These are phyloP conservation scores for Coleophoma cylindrospora DNA, from an alignment of 2,329 filamentous ascomycete genomes.

Conservation along the genomic window DNA sequence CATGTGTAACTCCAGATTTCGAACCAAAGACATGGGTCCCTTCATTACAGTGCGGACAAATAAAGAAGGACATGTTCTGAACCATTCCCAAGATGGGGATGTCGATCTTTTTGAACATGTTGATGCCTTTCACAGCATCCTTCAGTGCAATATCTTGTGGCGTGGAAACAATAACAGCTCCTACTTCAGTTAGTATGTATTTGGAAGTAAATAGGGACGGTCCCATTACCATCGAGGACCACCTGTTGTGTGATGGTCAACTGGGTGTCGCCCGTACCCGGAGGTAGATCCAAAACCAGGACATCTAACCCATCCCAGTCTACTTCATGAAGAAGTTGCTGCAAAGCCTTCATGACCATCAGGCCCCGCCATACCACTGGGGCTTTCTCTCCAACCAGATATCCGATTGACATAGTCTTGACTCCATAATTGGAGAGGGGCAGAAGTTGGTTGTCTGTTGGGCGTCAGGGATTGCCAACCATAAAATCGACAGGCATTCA, in stretches of 20 bases:
- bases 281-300: constrained; percentile 84
- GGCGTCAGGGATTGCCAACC: constrained; percentile 16
- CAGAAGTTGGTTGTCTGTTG: constrained; percentile 69
- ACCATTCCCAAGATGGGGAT: constrained; percentile 76
- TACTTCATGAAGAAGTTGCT: constrained; percentile 92
- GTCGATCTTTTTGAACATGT: constrained; percentile 84
- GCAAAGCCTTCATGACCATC: constrained; percentile 96
- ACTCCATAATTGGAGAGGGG: constrained; percentile 92
- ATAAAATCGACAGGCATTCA: constrained; percentile 13
- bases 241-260: constrained; percentile 96
- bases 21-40: constrained; percentile 72
- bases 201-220: neutral
- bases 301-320: constrained; percentile 89
- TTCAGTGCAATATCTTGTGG: constrained; percentile 90
- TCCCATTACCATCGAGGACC: constrained; percentile 65
- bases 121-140: constrained; percentile 86
- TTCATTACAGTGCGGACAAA: constrained; percentile 72
- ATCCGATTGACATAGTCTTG: constrained; percentile 99
- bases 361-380: constrained; percentile 93
- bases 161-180: constrained; percentile 83
- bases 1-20: constrained; percentile 55
- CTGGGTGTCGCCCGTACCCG: constrained; percentile 93
- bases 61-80: constrained; percentile 86
- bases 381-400: constrained; percentile 72
- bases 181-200: constrained; percentile 29